Percentiles rank a stretch among this genome's conserved stretches.
phyloP scores from a whole-genome alignment of 169 alveolate genomes.

The Eimeria necatrix region DNA sequence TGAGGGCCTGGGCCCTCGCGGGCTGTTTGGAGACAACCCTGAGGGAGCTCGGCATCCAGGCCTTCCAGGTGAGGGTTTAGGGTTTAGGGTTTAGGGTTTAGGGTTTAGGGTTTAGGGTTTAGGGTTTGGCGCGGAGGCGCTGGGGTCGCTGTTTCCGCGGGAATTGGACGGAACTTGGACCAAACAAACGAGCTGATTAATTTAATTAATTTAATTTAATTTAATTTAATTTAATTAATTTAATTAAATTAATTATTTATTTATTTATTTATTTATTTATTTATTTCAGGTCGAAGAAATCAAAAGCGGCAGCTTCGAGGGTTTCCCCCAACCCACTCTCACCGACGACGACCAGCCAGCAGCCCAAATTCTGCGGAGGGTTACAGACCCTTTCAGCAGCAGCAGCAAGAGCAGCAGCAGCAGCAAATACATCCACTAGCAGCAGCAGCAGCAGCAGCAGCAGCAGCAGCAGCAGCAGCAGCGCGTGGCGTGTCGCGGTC shows the following conservation, averaged over 20 bases:
- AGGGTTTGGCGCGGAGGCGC: too few species aligned
- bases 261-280: too few species aligned
- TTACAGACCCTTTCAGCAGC: slow-evolving; percentile 26
- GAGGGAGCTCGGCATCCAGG: slow-evolving; percentile 56
- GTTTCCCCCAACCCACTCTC: slow-evolving; percentile 75
- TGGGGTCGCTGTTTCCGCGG: too few species aligned
- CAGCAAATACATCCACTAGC: background rate
- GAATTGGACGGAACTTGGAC: too few species aligned
- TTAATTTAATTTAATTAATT: too few species aligned
- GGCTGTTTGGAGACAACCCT: slow-evolving; percentile 75
- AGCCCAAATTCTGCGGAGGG: background rate
- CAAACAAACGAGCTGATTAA: too few species aligned
- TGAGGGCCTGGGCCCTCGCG: slow-evolving; percentile 78
- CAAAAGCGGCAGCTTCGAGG: slow-evolving; percentile 64
- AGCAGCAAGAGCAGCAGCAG: slow-evolving; percentile 9
- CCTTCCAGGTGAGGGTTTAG: slow-evolving; percentile 22
- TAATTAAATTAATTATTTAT: too few species aligned
- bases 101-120: background rate
- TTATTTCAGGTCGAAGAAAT: slow-evolving; percentile 24
- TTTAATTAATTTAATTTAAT: too few species aligned
- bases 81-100: slow-evolving; percentile 47
- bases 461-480: background rate
- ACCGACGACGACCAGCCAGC: slow-evolving; percentile 38
- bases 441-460: background rate
- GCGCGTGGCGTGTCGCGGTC: background rate